Percentiles rank a stretch among this genome's conserved stretches.
These are phyloP conservation scores for Aphanocladium album DNA, from an alignment of 2,329 filamentous ascomycete species.

Conservation along the genomic window DNA sequence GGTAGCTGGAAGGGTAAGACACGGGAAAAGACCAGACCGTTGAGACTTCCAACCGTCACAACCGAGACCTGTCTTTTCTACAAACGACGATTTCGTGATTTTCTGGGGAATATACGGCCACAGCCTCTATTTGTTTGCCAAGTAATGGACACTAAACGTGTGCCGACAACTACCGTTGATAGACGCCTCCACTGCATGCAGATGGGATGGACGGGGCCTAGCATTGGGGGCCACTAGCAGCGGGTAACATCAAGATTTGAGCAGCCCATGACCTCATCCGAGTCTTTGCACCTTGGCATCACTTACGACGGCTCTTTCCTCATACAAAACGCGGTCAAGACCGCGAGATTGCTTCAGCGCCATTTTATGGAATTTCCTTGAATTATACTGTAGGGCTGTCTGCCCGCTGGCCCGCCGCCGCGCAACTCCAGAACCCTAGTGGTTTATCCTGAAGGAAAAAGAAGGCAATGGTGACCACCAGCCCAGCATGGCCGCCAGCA, in stretches of 20 bases:
- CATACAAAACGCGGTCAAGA: neutral
- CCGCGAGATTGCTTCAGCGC: neutral
- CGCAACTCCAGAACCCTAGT: too few relatives aligned
- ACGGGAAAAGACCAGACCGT: too few relatives aligned
- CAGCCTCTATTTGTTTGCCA: too few relatives aligned
- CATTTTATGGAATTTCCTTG: neutral
- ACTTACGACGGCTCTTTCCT: neutral
- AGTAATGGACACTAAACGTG: too few relatives aligned
- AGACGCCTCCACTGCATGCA: neutral
- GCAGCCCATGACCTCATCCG: conserved; percentile 7
- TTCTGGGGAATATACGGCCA: too few relatives aligned
- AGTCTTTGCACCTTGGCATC: neutral
- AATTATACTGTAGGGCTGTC: neutral
- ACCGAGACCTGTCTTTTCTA: too few relatives aligned
- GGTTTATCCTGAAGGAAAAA: too few relatives aligned
- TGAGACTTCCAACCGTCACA: too few relatives aligned
- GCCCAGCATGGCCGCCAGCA: conserved; percentile 21
- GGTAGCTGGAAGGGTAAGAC: too few relatives aligned
- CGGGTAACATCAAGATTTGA: conserved; percentile 6
- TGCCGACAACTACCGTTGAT: too few relatives aligned
- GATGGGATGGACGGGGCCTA: neutral
- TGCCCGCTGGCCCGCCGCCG: too few relatives aligned
- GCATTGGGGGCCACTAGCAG: conserved; percentile 9
- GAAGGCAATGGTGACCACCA: neutral
- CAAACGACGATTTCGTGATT: too few relatives aligned